Base-by-base conservation (phyloP, 2,329 filamentous ascomycete genomes). In the Aspergillus vadensis region DNA sequence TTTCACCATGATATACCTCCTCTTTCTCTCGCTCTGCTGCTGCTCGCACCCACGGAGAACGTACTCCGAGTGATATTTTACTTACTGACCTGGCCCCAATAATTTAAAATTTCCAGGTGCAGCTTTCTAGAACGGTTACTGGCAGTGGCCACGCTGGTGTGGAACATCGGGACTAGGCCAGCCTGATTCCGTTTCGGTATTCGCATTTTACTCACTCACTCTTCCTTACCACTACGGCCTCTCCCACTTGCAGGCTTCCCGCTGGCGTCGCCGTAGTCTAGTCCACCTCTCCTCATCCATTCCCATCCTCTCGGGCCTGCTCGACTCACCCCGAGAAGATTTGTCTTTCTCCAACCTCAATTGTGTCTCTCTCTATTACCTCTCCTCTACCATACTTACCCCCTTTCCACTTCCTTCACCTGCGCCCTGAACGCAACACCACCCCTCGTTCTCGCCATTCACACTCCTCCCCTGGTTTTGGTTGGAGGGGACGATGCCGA, bases 401-500 rank as follows among this genome's bases (percentile, higher is more conserved):
- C 17, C 61, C 21, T 69, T 64, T 63, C 65, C 60, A 47, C 21
- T 21, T 56, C 19, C 10, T 51, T 63, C 19, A 69, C 64, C 64
- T 48, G 50, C 27, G 39, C 39, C 41, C 39, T 15, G 17, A 19
- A 27, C 25, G 9, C 21, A 21, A 8, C 27, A 39, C 53, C 57
- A 27, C 21, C 27, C 43, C 53, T 55, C 27, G 38, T 47, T 55
- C n/a, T 55, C 39, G 41, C 44, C 68, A 65, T 41, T 62, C 64
- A 23, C 67, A 70, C 59, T 59, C 69, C 54, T 61, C 67, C 39
- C 50, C 58, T 56, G 49, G 17, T 58, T 38, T 17, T 44, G 48
- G 27, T 51, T 19, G 30, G 51, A 43, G 57, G 49, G 44, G 63
- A 61, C 15, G 25, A 63, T 65, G 58, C 56, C 44, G 58, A 61